Base-by-base conservation (phyloP, 768 basidiomycete genomes). In the Asterophora lycoperdoides region DNA sequence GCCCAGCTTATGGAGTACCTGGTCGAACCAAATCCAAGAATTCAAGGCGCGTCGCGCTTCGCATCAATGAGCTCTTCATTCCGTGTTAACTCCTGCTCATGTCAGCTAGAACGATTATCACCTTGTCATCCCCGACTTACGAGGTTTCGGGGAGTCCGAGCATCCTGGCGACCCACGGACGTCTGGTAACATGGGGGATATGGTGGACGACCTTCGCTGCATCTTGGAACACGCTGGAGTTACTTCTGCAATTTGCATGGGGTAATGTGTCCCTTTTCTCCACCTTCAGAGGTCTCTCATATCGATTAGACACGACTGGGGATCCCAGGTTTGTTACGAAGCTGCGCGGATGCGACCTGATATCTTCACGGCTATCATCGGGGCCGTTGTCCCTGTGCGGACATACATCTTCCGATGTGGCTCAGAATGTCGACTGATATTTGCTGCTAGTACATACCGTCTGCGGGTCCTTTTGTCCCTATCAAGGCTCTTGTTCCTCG, bases 1-100 rank as follows among this genome's bases (percentile, higher is more conserved):
- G 87, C 87, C 87, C 0, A 75, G 81, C 54, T 62, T 88, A 3
- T 89, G 87, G 87, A 83, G 79, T 46, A 77, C 76, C 15, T 89
- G 86, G 87, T 74, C 80, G 30, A 75, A 75, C 28, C 87, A 89
- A 59, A 86, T 89, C 14, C 66, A 78, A 43, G 76, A 79, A 51
- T 83, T 89, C 61, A 63, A 81, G 68, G 86, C 77, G 54, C 28
- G 60, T 52, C 14, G 2, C 7, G 2, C 15, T 8, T 34, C 14
- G 8, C 13, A 11, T 4, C 18, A 15, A 15, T 15, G 10, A 15
- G 14, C 11, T 17, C 48, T 33, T 30, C 10, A 15, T 28, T 32
- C 30, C 30, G 30, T 32, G 8, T 2, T 8, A 23, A 23, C 32
- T 35, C 13, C 26, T 44, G 6, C 23, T 9, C 20, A 13, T 13